Conservation (phyloP, 1,139 yeast genomes). For the Scheffersomyces illinoinensis region DNA sequence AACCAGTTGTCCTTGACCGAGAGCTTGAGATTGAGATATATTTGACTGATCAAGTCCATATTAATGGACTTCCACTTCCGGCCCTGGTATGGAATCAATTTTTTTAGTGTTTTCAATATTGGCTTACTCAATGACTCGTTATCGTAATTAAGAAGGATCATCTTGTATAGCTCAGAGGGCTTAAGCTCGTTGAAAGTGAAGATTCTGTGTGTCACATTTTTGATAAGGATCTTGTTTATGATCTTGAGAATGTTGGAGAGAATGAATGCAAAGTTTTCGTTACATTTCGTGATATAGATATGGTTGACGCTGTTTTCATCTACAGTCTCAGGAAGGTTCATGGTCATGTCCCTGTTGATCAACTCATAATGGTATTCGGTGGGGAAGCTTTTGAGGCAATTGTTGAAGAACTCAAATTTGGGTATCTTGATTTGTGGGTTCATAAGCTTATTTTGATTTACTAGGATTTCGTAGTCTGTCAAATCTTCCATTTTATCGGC, state of each 20-base stretch:
- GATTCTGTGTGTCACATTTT: conserved; percentile 52
- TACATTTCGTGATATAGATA: conserved; percentile 33
- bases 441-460: conserved; percentile 41
- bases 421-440: conserved; percentile 48
- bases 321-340: conserved; percentile 25
- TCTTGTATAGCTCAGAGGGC: conserved; percentile 51
- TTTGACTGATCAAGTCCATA: conserved; percentile 90
- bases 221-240: conserved; percentile 45
- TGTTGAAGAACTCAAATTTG: conserved; percentile 44
- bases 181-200: conserved; percentile 56
- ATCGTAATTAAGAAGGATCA: conserved; percentile 50
- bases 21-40: conserved; percentile 73
- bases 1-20: conserved; percentile 86
- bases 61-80: conserved; percentile 92
- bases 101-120: conserved; percentile 70
- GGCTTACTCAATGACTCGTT: conserved; percentile 68
- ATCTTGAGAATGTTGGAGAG: conserved; percentile 46
- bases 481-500: conserved; percentile 9
- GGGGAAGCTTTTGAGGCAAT: conserved; percentile 30
- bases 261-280: conserved; percentile 45
- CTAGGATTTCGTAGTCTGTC: conserved; percentile 38
- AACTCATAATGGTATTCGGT: conserved; percentile 18
- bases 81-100: conserved; percentile 87
- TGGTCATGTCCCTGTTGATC: conserved; percentile 31
- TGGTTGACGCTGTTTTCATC: conserved; percentile 31